phyloP scores from a whole-genome alignment of 108 stramenopile genomes.

The Nitzschia sp. region DNA sequence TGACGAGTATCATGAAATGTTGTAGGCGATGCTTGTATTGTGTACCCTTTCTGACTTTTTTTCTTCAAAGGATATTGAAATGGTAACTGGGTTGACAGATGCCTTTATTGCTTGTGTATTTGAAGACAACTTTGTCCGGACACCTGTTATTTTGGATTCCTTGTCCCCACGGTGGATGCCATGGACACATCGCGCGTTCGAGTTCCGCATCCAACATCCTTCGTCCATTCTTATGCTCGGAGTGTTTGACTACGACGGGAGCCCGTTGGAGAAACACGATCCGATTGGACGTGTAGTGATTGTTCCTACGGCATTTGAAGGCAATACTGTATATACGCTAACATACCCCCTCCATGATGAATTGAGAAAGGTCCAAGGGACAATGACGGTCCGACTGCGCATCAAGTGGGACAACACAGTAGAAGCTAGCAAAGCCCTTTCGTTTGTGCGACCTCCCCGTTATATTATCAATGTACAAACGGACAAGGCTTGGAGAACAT shows the following conservation, averaged over 20 bases:
- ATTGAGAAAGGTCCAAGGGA: conserved; percentile 25
- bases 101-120: conserved; percentile 48
- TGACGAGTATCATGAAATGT: too few species aligned
- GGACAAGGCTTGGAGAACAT: conserved; percentile 23
- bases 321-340: conserved; percentile 37
- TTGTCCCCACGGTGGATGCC: conserved; percentile 52
- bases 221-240: conserved; percentile 41
- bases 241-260: conserved; percentile 54
- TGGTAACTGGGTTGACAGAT: conserved; percentile 26
- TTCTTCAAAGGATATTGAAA: conserved; percentile 8
- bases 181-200: conserved; percentile 49
- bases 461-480: conserved; percentile 28
- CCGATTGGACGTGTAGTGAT: conserved; percentile 49
- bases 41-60: background rate
- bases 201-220: conserved; percentile 44
- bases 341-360: conserved; percentile 34
- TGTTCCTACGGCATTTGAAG: conserved; percentile 25
- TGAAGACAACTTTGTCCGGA: conserved; percentile 48
- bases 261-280: conserved; percentile 35
- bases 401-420: conserved; percentile 37
- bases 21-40: background rate
- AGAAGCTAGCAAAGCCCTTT: conserved; percentile 15
- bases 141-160: conserved; percentile 38
- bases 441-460: conserved; percentile 24
- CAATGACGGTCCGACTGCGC: conserved; percentile 37